Conservation (phyloP, 2,329 filamentous ascomycete genomes). For the Cytospora leucostoma region DNA sequence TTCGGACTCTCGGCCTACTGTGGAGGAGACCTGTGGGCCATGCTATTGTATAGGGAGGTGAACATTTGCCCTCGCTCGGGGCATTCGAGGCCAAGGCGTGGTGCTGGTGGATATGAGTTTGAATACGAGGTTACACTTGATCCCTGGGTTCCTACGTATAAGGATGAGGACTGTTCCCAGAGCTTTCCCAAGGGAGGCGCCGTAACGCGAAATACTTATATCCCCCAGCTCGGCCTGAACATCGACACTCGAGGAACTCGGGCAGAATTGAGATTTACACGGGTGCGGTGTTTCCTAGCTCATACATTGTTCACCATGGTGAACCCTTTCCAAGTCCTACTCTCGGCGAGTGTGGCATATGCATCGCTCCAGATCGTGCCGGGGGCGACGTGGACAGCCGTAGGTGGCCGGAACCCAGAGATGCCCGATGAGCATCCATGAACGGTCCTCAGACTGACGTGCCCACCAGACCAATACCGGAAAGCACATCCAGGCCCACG, state of each 20-base stretch:
- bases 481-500: conserved; percentile 67
- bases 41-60: not conserved
- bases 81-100: not conserved
- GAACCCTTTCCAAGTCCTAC: conserved; percentile 25
- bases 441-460: not conserved
- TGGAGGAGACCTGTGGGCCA: not conserved
- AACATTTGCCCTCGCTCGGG: not conserved
- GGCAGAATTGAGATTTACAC: too few species aligned
- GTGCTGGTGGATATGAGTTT: too few species aligned
- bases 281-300: too few species aligned
- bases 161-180: too few species aligned
- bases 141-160: too few species aligned
- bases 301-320: conserved; percentile 16
- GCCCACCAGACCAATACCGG: conserved; percentile 29
- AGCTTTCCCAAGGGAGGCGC: too few species aligned
- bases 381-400: conserved; percentile 36
- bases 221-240: too few species aligned
- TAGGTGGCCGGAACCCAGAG: conserved; percentile 21
- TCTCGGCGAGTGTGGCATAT: conserved; percentile 30
- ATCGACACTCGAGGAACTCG: too few species aligned
- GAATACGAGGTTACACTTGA: too few species aligned
- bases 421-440: not conserved
- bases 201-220: too few species aligned
- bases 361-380: conserved; percentile 36
- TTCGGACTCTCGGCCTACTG: not conserved